Base-by-base conservation (phyloP, 2,329 filamentous ascomycete species). In the Xylaria hypoxylon region DNA sequence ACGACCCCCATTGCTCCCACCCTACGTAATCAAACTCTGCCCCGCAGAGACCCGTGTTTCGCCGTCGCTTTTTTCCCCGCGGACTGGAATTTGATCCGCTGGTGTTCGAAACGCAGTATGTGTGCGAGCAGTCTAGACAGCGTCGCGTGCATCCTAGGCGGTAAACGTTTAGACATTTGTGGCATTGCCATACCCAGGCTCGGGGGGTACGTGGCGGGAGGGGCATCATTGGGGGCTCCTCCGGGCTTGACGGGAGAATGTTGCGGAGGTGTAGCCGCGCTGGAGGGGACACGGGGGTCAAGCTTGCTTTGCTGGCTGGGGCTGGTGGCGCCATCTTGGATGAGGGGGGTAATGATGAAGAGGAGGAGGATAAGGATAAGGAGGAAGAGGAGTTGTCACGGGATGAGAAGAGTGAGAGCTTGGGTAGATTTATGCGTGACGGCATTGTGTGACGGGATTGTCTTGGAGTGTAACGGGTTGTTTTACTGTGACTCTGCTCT, bases 171-270 rank as follows among this genome's bases (percentile, higher is more conserved):
- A 61, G 51, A 59, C 79, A 80, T 5, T 68, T 64, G 59, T 79
- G 77, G 62, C 79, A 80, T 15, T 76, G 74, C 79, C 79, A 80
- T 11, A 79, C 57, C 78, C 77, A 80, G 10, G 78, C 69, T 22
- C 50, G 72, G 22, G 68, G 70, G 6, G 55, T 51, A 0, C 71
- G 70, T 2, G 72, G 71, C 2, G 67, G 77, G n/a, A 59, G 72
- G 3, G 68, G 73, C 47, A 74, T 73, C 24, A 73, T 74, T 2
- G 72, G 70, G 40, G 68, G 69, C 8, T 55, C 69, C 19, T 74
- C 71, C 1, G 74, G 74, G 8, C 70, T 72, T 3, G 67, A 24
- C 0, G 75, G 74, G 17, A 76, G 64, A 40, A 76, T 67, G 28
- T 71, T 75, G 35, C 75, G 73, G 17, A 76, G 73, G 55, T 76